These are phyloP conservation scores for Amauroascus niger DNA, from an alignment of 2,329 filamentous ascomycete genomes.

Conservation along the genomic window DNA sequence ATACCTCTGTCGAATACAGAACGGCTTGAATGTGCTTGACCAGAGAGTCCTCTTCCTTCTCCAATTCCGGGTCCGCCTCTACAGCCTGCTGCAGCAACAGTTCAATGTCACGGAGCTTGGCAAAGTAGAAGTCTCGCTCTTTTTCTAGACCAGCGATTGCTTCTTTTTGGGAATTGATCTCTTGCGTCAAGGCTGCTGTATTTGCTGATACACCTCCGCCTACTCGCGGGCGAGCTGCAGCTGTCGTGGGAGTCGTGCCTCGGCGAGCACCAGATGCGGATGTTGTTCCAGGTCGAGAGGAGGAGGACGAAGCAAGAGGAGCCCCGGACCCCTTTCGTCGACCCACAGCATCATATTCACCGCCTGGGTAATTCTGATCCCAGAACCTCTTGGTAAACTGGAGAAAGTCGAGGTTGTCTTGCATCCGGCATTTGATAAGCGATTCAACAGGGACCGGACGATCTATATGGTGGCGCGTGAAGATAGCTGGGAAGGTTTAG, in stretches of 20 bases:
- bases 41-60: constrained; percentile 84
- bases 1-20: constrained; percentile 85
- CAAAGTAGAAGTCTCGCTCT: constrained; percentile 98
- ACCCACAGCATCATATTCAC: constrained; percentile 85
- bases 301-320: constrained; percentile 42
- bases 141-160: constrained; percentile 90
- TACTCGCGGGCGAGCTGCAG: constrained; percentile 38
- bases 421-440: constrained; percentile 98
- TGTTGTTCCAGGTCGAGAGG: constrained; percentile 42
- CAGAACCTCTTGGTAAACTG: constrained; percentile 96
- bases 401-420: constrained; percentile 98
- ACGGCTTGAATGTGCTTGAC: constrained; percentile 95
- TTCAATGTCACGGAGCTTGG: constrained; percentile 95
- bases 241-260: constrained; percentile 55
- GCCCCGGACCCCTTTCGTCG: constrained; percentile 70
- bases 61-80: constrained; percentile 83
- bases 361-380: constrained; percentile 96
- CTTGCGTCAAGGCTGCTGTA: constrained; percentile 64
- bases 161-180: constrained; percentile 85
- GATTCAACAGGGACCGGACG: constrained; percentile 79
- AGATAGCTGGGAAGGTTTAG: constrained; percentile 51
- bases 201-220: constrained; percentile 39
- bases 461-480: constrained; percentile 78
- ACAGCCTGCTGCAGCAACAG: constrained; percentile 85
- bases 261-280: constrained; percentile 42